phyloP scores from a whole-genome alignment of 495 filamentous ascomycete species.

The Darksidea phi region DNA sequence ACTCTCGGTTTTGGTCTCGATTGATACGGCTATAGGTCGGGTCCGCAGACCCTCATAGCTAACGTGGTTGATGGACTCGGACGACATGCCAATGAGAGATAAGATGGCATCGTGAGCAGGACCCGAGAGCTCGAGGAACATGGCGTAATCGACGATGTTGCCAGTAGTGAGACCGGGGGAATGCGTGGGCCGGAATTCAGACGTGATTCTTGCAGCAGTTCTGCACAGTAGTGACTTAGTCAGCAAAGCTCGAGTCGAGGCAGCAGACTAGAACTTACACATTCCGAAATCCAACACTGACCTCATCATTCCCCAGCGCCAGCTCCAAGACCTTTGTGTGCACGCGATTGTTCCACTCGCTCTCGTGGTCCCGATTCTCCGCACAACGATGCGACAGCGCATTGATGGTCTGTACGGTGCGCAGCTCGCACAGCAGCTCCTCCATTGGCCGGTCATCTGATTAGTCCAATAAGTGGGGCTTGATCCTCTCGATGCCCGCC shows the following conservation, averaged over 20 bases:
- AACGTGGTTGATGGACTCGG: constrained; percentile 25
- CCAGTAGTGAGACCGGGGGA: neutral
- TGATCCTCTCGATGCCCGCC: neutral
- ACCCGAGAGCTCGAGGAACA: constrained; percentile 1
- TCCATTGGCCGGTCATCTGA: constrained; percentile 6
- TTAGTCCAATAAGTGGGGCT: constrained; percentile 1
- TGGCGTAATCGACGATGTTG: constrained; percentile 9
- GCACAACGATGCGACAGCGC: constrained; percentile 1
- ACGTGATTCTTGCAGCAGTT: constrained; percentile 7
- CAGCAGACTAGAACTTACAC: constrained; percentile 3
- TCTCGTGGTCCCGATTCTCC: neutral
- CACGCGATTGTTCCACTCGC: neutral
- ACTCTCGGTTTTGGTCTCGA: constrained; percentile 30
- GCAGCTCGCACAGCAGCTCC: constrained; percentile 12
- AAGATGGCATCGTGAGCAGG: constrained; percentile 1
- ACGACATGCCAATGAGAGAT: constrained; percentile 14
- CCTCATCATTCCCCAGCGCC: constrained; percentile 4
- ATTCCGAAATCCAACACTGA: constrained; percentile 3
- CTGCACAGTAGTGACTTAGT: constrained; percentile 2
- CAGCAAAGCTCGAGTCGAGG: neutral
- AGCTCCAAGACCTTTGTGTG: constrained; percentile 3
- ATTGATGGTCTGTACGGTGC: constrained; percentile 8
- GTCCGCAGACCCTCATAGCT: constrained; percentile 19
- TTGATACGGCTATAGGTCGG: constrained; percentile 26
- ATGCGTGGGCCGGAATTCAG: constrained; percentile 4